Evolutionary conservation across 1,284 basidiomycete genomes (phyloP), one percentile per base, ranked within the genome.

Genomic region (Malassezia nana): DNA sequence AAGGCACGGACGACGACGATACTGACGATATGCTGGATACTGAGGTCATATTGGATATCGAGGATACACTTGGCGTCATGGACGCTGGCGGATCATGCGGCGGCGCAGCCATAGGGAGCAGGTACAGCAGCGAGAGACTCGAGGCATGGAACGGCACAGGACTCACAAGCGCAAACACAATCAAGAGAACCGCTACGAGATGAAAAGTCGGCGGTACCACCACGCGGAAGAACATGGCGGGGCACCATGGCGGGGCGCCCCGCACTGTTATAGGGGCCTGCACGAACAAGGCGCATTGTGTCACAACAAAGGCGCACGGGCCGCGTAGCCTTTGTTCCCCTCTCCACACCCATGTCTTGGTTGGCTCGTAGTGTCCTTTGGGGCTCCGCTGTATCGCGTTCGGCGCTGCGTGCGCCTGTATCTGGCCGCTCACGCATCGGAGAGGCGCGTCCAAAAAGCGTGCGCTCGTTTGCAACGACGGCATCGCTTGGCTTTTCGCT

Each of bases 111-210:
- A 22, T 26, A 22, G 54, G 48, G 18, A 35, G 41, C 13, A 56
- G 41, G 26, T 56, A 56, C 9, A 56, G n/a, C 16, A 56, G 26
- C 43, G 54, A 51, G 5, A 56, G 42, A 32, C 43, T 46, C n/a
- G 54, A 56, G 16, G 26, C 24, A 39, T 56, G 48, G 5, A 26
- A 46, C 32, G 54, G 54, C 29, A 47, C 54, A 5, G 54, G 54
- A 30, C 49, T 56, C 29, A 51, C n/a, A 8, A 56, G 47, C 18
- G 54, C n/a, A 9, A 56, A 26, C 18, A 56, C 15, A 2, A 56
- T 38, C 12, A 56, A 10, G 20, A 56, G 10, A 25, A 56, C 13
- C 1, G 25, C 28, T 1, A 56, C n/a, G 3, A 46, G 33, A 3
- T 50, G 45, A 15, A 51, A 18, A 6, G 35, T 9, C 0, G 54